Base-by-base conservation (phyloP, 2,329 filamentous ascomycete species). In the Rutstroemia sp. region DNA sequence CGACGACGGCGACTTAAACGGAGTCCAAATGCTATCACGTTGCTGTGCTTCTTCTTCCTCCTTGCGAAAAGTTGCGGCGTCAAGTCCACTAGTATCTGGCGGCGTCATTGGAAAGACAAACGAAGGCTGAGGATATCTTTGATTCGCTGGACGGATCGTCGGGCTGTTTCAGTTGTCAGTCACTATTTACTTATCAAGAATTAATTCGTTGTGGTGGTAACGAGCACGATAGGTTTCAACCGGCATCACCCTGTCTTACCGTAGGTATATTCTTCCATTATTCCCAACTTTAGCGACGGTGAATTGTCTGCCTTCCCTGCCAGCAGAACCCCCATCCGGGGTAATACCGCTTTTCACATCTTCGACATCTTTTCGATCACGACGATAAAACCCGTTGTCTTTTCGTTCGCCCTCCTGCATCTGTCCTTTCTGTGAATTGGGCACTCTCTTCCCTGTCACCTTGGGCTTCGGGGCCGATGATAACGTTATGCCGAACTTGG, bases 251-350 rank as follows among this genome's bases (percentile, higher is more conserved):
- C 58, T 66, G 38, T 60, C 80, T 68, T 82, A 92, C 87, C 87
- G 88, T 63, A 92, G 70, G 71, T 90, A 92, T 71, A 92, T 89
- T 68, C 85, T 84, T 40, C 88, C 88, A 72, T 91, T 90, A 68
- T 90, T 88, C 23, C 88, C 88, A 58, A 92, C 88, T 70, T 91
- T 92, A 51, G 86, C 83, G 54, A 92, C 88, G 2, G 87, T 84
- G 69, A 92, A 92, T 66, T 69, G 67, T 42, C 68, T 60, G 16
- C 68, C 68, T 63, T 68, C 68, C 57, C 67, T 60, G 36, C 81
- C 79, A 54, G 76, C 80, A 48, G 83, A 81, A 57, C 77, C 73
- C 57, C 79, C 79, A 65, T 89, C 86, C 10, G 80, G 76, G n/a
- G 76, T 73, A 57, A 83, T 73, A 54, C 83, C 80, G 64, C 73